These are phyloP conservation scores for Thraustotheca clavata DNA, from an alignment of 352 stramenopile genomes.

Conservation along the genomic window DNA sequence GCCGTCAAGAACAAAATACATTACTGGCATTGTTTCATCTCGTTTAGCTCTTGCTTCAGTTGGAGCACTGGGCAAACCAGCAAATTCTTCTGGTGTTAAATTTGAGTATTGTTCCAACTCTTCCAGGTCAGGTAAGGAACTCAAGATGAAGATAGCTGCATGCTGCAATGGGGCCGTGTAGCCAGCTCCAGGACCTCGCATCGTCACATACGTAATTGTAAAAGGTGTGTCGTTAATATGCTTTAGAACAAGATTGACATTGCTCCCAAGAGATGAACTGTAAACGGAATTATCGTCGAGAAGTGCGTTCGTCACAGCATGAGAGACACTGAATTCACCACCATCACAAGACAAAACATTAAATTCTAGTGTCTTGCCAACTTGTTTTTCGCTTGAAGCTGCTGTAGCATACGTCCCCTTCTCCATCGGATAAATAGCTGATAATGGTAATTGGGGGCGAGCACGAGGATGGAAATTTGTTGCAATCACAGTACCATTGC, in stretches of 20 bases:
- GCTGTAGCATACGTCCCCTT: slow-evolving; percentile 1
- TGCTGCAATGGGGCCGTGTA: slow-evolving; percentile 69
- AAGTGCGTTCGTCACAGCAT: slow-evolving; percentile 54
- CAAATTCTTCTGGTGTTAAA: slow-evolving; percentile 71
- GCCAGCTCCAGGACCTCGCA: slow-evolving; percentile 61
- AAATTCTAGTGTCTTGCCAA: slow-evolving; percentile 62
- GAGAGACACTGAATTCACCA: slow-evolving; percentile 70
- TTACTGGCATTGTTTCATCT: slow-evolving; percentile 54
- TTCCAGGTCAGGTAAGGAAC: slow-evolving; percentile 41
- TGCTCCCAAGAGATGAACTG: slow-evolving; percentile 58
- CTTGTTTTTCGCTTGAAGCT: slow-evolving; percentile 29
- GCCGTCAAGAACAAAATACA: slow-evolving; percentile 71
- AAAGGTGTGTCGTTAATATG: slow-evolving; percentile 77
- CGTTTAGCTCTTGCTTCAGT: slow-evolving; percentile 37
- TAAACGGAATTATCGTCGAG: slow-evolving; percentile 75
- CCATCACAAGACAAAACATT: slow-evolving; percentile 61
- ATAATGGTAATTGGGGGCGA: slow-evolving; percentile 42
- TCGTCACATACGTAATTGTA: slow-evolving; percentile 56
- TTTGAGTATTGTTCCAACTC: slow-evolving; percentile 49
- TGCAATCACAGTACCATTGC: slow-evolving; percentile 57
- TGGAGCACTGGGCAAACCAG: slow-evolving; percentile 53
- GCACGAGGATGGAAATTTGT: slow-evolving; percentile 56
- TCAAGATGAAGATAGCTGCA: slow-evolving; percentile 63
- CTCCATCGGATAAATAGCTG: slow-evolving; percentile 29
- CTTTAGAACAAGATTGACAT: slow-evolving; percentile 72